These are phyloP conservation scores for Fusarium neocosmosporiellum DNA, from an alignment of 2,329 filamentous ascomycete species.

Conservation along the genomic window DNA sequence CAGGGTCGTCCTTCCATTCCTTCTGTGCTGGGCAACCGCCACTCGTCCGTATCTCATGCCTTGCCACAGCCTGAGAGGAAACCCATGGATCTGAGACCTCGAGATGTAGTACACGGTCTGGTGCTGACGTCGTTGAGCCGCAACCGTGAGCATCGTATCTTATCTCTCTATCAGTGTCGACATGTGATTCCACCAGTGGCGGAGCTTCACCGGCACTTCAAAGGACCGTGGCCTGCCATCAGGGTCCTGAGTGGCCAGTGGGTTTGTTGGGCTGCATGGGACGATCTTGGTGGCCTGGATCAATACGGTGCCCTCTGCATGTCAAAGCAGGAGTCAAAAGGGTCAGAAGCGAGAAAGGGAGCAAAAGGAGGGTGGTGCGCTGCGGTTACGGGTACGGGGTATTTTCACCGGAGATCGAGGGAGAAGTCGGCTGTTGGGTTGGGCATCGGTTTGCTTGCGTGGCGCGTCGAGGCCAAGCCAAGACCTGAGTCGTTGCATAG, in stretches of 20 bases:
- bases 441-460: slow-evolving; percentile 7
- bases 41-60: not conserved
- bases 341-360: slow-evolving; percentile 1
- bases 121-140: slow-evolving; percentile 37
- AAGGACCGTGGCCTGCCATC: slow-evolving; percentile 20
- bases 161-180: not conserved
- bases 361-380: slow-evolving; percentile 5
- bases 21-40: not conserved
- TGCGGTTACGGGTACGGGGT: not conserved
- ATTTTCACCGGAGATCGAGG: not conserved
- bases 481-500: slow-evolving; percentile 22
- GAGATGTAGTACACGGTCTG: not conserved
- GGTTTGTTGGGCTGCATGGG: slow-evolving; percentile 21
- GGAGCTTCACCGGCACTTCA: slow-evolving; percentile 25
- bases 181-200: slow-evolving; percentile 31
- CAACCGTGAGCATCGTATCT: slow-evolving; percentile 10
- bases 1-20: slow-evolving; percentile 12
- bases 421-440: not conserved
- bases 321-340: not conserved
- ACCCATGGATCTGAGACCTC: slow-evolving; percentile 16
- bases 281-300: slow-evolving; percentile 32
- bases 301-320: not conserved
- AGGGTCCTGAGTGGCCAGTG: slow-evolving; percentile 23
- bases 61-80: not conserved
- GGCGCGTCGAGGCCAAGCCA: slow-evolving; percentile 3